Conservation (phyloP, 2,329 filamentous ascomycete genomes). For the Parastagonospora nodorum region DNA sequence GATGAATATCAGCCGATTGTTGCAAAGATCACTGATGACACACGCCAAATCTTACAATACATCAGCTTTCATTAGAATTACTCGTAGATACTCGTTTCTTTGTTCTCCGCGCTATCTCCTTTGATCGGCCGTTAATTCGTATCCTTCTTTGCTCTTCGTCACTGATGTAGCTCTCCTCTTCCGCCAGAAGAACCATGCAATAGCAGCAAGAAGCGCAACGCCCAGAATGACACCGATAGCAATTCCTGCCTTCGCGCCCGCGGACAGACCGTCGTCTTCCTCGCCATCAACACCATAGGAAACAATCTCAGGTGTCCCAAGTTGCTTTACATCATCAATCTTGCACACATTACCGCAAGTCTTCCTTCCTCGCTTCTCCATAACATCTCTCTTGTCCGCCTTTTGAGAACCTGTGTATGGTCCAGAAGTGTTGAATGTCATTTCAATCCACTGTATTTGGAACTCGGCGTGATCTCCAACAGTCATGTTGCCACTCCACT, state of each 20-base stretch:
- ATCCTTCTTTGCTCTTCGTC: neutral
- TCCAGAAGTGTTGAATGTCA: conserved; percentile 57
- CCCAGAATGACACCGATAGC: conserved; percentile 6
- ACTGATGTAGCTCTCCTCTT: neutral
- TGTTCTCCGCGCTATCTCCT: neutral
- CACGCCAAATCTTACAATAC: no score
- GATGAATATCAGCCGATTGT: no score
- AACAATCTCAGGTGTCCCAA: conserved; percentile 44
- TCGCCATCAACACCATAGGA: conserved; percentile 9
- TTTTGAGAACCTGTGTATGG: conserved; percentile 22
- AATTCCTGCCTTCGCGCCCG: conserved; percentile 12
- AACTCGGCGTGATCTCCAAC: conserved; percentile 57
- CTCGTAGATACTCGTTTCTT: no score
- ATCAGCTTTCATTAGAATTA: no score
- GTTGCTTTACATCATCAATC: conserved; percentile 42
- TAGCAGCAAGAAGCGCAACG: conserved; percentile 1
- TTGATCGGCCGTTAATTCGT: neutral
- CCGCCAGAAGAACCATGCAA: conserved; percentile 7
- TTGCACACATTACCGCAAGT: conserved; percentile 44
- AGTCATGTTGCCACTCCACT: conserved; percentile 65
- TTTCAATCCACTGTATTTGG: conserved; percentile 67
- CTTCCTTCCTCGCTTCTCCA: conserved; percentile 29
- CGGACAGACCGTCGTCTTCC: conserved; percentile 10
- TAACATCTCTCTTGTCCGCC: conserved; percentile 20
- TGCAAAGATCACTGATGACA: no score